phyloP scores from a whole-genome alignment of 257 asterid genomes.

The Paulownia fortunei region DNA sequence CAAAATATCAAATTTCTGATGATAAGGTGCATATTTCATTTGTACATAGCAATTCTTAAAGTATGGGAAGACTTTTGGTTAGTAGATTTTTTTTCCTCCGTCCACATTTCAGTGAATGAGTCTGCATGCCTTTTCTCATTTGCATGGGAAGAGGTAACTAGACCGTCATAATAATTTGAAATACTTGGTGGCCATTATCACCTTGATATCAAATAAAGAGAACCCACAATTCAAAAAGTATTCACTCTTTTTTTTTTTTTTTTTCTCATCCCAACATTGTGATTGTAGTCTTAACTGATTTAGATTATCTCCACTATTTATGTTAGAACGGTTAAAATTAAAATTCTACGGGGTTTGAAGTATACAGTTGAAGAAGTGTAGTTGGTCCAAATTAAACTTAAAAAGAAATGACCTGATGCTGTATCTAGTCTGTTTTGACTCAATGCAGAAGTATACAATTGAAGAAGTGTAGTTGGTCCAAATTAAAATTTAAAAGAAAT shows the following conservation, averaged over 20 bases:
- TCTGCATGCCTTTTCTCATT: not conserved
- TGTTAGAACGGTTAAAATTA: not conserved
- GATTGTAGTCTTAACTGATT: not conserved
- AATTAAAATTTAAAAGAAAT: not conserved
- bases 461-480: not conserved
- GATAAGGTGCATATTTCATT: not conserved
- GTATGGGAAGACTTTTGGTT: not conserved
- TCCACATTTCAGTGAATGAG: not conserved
- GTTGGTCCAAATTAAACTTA: not conserved
- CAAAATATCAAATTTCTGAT: not conserved
- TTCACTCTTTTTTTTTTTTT: not conserved
- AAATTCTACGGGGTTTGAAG: not conserved
- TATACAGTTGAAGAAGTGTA: not conserved
- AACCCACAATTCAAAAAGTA: not conserved
- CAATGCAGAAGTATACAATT: not conserved
- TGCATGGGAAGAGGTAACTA: not conserved
- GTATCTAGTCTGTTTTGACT: too few relatives aligned
- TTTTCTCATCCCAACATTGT: not conserved
- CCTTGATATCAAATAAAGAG: not conserved
- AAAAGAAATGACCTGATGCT: conserved; percentile 8
- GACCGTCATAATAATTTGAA: not conserved
- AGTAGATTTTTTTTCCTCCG: not conserved
- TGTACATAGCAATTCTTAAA: not conserved
- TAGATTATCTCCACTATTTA: not conserved
- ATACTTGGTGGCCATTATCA: not conserved